These are phyloP conservation scores for Pestalotiopsis sp. DNA, from an alignment of 2,329 filamentous ascomycete species.

Conservation along the genomic window DNA sequence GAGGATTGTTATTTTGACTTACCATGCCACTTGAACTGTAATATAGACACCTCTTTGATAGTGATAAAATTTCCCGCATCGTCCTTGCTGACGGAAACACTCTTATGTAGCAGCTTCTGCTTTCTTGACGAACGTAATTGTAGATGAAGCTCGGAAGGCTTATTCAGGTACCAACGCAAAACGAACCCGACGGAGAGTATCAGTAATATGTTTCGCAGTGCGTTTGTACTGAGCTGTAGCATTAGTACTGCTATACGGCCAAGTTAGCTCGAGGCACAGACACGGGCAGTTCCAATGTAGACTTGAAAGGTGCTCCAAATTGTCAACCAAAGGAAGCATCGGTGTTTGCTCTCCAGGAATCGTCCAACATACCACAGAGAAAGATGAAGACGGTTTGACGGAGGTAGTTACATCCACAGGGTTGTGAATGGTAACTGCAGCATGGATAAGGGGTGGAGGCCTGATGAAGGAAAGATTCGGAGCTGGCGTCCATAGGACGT, in stretches of 20 bases:
- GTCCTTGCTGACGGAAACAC: neutral
- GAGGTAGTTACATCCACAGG: neutral
- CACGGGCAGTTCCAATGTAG: neutral
- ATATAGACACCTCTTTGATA: too few species aligned
- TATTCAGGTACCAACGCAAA: neutral
- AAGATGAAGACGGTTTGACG: neutral
- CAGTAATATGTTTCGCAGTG: neutral
- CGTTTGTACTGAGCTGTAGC: neutral
- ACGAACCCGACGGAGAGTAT: neutral
- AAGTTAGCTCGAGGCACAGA: neutral
- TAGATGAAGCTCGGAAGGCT: neutral
- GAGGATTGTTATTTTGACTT: too few species aligned
- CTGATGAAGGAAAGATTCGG: neutral
- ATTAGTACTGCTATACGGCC: neutral
- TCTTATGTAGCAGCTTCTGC: neutral
- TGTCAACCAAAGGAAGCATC: neutral
- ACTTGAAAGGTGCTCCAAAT: neutral
- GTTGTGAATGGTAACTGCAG: neutral
- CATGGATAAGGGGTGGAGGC: neutral
- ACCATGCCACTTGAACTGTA: too few species aligned
- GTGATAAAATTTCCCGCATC: too few species aligned
- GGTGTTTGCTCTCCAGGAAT: neutral
- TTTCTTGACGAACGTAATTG: neutral
- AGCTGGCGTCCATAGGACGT: neutral
- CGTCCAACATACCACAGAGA: neutral